Evolutionary conservation across 2,329 filamentous ascomycete genomes (phyloP).

Genomic region (Aspergillus cejpii): DNA sequence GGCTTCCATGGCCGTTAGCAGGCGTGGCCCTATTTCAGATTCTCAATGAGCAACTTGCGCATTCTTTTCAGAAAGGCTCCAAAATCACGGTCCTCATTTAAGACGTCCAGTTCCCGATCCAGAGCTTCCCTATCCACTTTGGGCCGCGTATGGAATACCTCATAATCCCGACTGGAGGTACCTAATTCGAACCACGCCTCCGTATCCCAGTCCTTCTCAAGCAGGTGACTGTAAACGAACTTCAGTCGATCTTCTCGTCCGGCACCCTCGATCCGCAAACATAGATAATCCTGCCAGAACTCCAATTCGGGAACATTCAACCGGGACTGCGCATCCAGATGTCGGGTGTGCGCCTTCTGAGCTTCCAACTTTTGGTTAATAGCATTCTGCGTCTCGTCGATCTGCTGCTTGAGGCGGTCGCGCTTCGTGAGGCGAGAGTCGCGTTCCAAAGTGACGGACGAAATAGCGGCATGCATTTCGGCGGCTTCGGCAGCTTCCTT

Average conservation of each 20-base stretch:
- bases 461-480: constrained; percentile 57
- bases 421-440: constrained; percentile 50
- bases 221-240: constrained; percentile 80
- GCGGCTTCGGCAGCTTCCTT: constrained; percentile 56
- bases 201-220: constrained; percentile 78
- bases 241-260: constrained; percentile 78
- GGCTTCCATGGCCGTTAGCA: background rate
- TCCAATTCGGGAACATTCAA: constrained; percentile 90
- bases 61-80: constrained; percentile 57
- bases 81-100: constrained; percentile 57
- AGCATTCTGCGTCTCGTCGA: constrained; percentile 44
- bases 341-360: constrained; percentile 51
- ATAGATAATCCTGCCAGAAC: constrained; percentile 91
- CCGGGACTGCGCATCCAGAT: constrained; percentile 73
- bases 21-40: constrained; percentile 40
- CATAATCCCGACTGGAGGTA: constrained; percentile 74
- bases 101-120: constrained; percentile 49
- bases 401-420: constrained; percentile 51
- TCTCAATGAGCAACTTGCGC: constrained; percentile 53
- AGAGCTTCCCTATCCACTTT: constrained; percentile 51
- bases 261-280: constrained; percentile 81
- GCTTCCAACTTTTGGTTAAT: constrained; percentile 43
- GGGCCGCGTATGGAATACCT: constrained; percentile 71
- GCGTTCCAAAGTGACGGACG: constrained; percentile 50
- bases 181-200: constrained; percentile 93